Percentiles rank a stretch among this genome's conserved stretches.
Conservation (phyloP, 768 basidiomycete species). For the Kwoniella pini region DNA sequence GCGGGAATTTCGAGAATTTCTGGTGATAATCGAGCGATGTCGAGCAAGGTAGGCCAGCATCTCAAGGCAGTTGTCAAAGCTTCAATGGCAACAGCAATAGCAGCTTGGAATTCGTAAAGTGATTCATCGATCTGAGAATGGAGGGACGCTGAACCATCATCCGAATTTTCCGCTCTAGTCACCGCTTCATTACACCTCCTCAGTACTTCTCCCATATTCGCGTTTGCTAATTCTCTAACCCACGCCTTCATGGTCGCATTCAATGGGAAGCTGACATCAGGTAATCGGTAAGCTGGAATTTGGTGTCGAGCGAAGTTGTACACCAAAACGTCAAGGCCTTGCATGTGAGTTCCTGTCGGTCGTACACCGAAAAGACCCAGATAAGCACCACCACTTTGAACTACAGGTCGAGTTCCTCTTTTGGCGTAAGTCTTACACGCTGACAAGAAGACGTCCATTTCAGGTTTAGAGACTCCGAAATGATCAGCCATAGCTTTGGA, state of each 20-base stretch:
- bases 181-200: slow-evolving; percentile 43
- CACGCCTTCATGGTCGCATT: slow-evolving; percentile 40
- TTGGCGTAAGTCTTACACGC: slow-evolving; percentile 55
- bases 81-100: slow-evolving; percentile 53
- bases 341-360: slow-evolving; percentile 30
- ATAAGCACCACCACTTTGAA: slow-evolving; percentile 54
- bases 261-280: slow-evolving; percentile 50
- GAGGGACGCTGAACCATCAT: slow-evolving; percentile 26
- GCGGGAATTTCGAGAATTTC: slow-evolving; percentile 53
- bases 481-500: slow-evolving; percentile 47
- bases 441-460: slow-evolving; percentile 51
- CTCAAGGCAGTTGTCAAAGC: slow-evolving; percentile 47
- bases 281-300: slow-evolving; percentile 55
- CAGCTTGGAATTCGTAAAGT: slow-evolving; percentile 53
- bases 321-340: slow-evolving; percentile 52
- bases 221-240: slow-evolving; percentile 41
- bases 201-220: slow-evolving; percentile 48
- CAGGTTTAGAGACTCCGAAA: slow-evolving; percentile 48
- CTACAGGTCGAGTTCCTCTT: slow-evolving; percentile 53
- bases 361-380: slow-evolving; percentile 53
- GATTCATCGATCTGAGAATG: slow-evolving; percentile 37
- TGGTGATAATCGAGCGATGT: slow-evolving; percentile 48
- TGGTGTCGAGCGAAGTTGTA: slow-evolving; percentile 56
- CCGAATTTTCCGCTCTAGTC: slow-evolving; percentile 33
- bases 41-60: slow-evolving; percentile 46